Evolutionary conservation across 345 rosid species (phyloP).

Genomic region (Geranium brycei): DNA sequence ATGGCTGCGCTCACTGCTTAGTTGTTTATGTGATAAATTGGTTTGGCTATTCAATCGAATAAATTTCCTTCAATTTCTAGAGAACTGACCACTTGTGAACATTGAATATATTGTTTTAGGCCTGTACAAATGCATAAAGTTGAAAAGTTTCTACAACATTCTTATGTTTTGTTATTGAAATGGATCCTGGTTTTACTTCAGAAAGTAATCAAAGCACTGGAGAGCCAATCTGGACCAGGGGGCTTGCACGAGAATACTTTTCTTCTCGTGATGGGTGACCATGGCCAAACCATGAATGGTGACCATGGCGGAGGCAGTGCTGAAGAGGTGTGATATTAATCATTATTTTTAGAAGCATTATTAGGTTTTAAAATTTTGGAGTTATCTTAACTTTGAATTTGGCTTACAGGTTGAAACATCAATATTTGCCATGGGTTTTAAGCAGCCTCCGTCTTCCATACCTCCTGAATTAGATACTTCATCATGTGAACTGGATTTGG

Average conservation of each 20-base stretch:
- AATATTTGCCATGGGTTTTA: conserved; percentile 78
- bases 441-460: conserved; percentile 34
- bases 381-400: conserved; percentile 14
- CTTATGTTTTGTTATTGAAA: not conserved
- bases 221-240: conserved; percentile 62
- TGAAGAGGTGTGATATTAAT: conserved; percentile 52
- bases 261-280: conserved; percentile 93
- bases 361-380: conserved; percentile 5
- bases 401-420: conserved; percentile 75
- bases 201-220: conserved; percentile 51
- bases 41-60: no score
- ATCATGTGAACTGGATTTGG: conserved; percentile 45
- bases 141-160: conserved; percentile 4
- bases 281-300: conserved; percentile 91
- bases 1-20: no score
- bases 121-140: not conserved
- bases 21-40: no score
- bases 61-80: no score
- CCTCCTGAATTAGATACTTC: conserved; percentile 63
- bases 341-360: conserved; percentile 7
- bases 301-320: conserved; percentile 99
- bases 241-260: conserved; percentile 70
- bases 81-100: conserved; percentile 1
- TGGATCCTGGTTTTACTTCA: conserved; percentile 13
- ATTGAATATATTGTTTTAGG: conserved; percentile 5